Evolutionary conservation across 495 filamentous ascomycete species (phyloP).

Genomic region (Xylaria grammica): DNA sequence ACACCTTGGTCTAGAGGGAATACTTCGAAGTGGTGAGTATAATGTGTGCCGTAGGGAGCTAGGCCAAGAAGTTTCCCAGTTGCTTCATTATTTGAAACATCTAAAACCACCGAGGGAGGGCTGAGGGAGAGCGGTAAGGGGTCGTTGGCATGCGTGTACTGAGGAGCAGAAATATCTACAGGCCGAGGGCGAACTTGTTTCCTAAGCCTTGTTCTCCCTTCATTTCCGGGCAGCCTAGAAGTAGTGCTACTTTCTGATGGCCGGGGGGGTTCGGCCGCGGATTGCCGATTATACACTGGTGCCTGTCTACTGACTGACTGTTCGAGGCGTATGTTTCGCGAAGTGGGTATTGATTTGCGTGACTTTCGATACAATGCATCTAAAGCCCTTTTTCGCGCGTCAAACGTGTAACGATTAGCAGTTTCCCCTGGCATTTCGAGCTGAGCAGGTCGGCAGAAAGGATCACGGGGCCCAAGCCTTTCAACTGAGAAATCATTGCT

Average conservation of each 20-base stretch:
- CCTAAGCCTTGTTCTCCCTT: slow-evolving; percentile 38
- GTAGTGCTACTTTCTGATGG: slow-evolving; percentile 19
- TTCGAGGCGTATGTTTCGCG: slow-evolving; percentile 31
- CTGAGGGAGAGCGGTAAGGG: slow-evolving; percentile 43
- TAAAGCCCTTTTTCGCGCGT: slow-evolving; percentile 49
- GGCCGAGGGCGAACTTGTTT: slow-evolving; percentile 60
- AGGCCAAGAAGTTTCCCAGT: slow-evolving; percentile 59
- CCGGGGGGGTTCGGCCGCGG: not conserved
- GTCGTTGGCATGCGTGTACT: slow-evolving; percentile 55
- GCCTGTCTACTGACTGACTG: slow-evolving; percentile 34
- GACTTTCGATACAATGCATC: slow-evolving; percentile 55
- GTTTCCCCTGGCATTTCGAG: slow-evolving; percentile 47
- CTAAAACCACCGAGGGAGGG: slow-evolving; percentile 21
- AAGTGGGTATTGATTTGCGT: slow-evolving; percentile 31
- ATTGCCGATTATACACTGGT: not conserved
- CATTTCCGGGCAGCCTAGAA: slow-evolving; percentile 26
- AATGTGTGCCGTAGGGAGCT: slow-evolving; percentile 65
- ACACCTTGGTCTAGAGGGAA: slow-evolving; percentile 67
- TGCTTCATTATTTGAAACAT: slow-evolving; percentile 30
- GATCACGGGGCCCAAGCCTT: slow-evolving; percentile 19
- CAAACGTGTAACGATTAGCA: slow-evolving; percentile 37
- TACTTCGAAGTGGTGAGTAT: slow-evolving; percentile 77
- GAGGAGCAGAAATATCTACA: slow-evolving; percentile 54
- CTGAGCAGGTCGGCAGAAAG: slow-evolving; percentile 49
- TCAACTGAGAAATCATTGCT: not conserved